Conservation (phyloP, 176 grass and related monocot species). For the Phoenix dactylifera region DNA sequence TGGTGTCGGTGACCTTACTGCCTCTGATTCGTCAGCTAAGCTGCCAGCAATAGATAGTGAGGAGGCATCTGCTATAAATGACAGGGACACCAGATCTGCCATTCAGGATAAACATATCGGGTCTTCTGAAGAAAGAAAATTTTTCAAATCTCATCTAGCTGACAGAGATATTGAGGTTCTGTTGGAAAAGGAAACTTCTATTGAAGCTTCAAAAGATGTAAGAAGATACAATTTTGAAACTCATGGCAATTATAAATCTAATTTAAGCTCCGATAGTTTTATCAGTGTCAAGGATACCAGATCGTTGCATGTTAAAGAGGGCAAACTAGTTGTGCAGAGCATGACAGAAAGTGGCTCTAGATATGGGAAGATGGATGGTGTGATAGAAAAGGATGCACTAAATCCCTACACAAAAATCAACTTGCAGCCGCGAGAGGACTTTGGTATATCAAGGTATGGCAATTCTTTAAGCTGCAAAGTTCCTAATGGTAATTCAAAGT, state of each 20-base stretch:
- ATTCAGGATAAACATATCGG: background rate
- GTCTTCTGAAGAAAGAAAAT: background rate
- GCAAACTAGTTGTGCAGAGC: no score
- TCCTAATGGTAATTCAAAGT: no score
- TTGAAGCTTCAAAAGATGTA: background rate
- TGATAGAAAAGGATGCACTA: no score
- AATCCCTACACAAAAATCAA: background rate
- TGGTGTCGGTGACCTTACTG: background rate
- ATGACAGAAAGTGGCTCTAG: no score
- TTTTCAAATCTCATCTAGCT: background rate
- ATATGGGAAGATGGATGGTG: no score
- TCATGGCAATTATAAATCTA: background rate
- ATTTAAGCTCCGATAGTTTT: background rate
- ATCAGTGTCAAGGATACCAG: background rate
- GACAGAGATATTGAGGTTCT: background rate
- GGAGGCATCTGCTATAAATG: background rate
- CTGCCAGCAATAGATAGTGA: background rate
- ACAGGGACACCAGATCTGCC: background rate
- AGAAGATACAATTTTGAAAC: constrained; percentile 4
- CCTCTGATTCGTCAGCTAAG: constrained; percentile 1
- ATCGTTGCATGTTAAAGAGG: no score
- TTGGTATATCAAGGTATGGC: constrained; percentile 3
- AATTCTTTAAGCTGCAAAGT: no score
- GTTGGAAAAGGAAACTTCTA: background rate
- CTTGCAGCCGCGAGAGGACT: background rate